phyloP scores from a whole-genome alignment of 2,329 filamentous ascomycete species.

The Sporothrix dimorphospora region DNA sequence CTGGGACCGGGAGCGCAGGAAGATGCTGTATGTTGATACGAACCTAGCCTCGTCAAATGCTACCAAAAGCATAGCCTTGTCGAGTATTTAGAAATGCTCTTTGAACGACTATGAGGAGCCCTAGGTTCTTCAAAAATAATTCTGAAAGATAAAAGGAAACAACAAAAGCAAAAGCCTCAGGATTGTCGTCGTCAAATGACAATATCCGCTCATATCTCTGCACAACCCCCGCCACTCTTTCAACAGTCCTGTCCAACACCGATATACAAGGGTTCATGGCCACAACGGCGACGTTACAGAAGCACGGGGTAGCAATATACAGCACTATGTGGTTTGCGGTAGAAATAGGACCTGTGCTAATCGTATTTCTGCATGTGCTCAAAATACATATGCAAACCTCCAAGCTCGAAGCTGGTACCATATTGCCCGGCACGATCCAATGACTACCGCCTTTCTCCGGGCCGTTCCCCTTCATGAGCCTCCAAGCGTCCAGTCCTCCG shows the following conservation, averaged over 20 bases:
- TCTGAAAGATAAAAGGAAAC: too few species aligned
- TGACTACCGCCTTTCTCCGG: neutral
- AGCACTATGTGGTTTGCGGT: conserved; percentile 11
- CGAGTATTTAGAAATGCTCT: neutral
- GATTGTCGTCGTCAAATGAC: neutral
- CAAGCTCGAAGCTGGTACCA: neutral
- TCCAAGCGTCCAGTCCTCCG: neutral
- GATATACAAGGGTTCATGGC: conserved; percentile 12
- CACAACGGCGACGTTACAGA: conserved; percentile 20
- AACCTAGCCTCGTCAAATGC: neutral
- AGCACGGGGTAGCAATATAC: conserved; percentile 20
- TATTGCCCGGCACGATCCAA: neutral
- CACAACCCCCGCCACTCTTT: neutral
- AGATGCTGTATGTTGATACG: neutral
- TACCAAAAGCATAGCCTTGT: neutral
- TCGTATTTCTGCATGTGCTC: neutral
- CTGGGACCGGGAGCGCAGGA: neutral
- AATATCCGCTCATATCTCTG: neutral
- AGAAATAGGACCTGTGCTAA: neutral
- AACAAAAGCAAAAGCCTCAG: neutral
- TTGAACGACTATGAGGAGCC: too few species aligned
- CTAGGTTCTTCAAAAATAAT: neutral
- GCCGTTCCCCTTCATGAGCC: neutral
- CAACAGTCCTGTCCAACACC: conserved; percentile 1
- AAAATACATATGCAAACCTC: neutral